These are phyloP conservation scores for Pythium dissotocum DNA, from an alignment of 352 stramenopile genomes.

Conservation along the genomic window DNA sequence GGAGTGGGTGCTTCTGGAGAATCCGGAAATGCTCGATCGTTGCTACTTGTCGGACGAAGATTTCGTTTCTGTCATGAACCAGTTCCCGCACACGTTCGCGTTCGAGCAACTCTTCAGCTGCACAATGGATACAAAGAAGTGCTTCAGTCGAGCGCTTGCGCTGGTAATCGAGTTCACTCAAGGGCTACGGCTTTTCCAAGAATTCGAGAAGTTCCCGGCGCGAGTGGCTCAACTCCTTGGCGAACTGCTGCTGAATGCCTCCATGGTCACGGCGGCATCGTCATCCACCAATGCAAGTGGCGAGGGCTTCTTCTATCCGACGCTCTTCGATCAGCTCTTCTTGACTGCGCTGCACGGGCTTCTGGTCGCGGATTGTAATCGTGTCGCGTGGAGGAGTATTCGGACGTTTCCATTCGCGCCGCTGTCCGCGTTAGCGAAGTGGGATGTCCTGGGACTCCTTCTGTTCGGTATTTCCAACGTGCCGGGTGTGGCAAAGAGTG, in stretches of 20 bases:
- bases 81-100: slow-evolving; percentile 83
- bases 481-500: slow-evolving; percentile 55
- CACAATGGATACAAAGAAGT: slow-evolving; percentile 74
- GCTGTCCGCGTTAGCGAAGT: slow-evolving; percentile 74
- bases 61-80: slow-evolving; percentile 81
- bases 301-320: slow-evolving; percentile 62
- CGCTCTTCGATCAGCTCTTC: slow-evolving; percentile 85
- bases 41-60: slow-evolving; percentile 85
- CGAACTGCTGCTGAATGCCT: slow-evolving; percentile 62
- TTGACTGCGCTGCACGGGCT: slow-evolving; percentile 76
- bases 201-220: slow-evolving; percentile 80
- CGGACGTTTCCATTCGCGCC: slow-evolving; percentile 67
- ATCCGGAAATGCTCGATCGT: slow-evolving; percentile 76
- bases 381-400: slow-evolving; percentile 78
- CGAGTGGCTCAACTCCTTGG: slow-evolving; percentile 70
- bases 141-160: slow-evolving; percentile 72
- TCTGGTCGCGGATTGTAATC: slow-evolving; percentile 71
- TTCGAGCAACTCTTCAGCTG: slow-evolving; percentile 77
- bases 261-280: slow-evolving; percentile 44
- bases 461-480: slow-evolving; percentile 76
- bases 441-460: slow-evolving; percentile 76
- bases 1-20: slow-evolving; percentile 85
- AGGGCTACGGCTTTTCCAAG: slow-evolving; percentile 66
- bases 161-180: slow-evolving; percentile 78
- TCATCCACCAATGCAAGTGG: slow-evolving; percentile 27